These are phyloP conservation scores for Aspergillus mulundensis DNA, from an alignment of 495 filamentous ascomycete species.

Conservation along the genomic window DNA sequence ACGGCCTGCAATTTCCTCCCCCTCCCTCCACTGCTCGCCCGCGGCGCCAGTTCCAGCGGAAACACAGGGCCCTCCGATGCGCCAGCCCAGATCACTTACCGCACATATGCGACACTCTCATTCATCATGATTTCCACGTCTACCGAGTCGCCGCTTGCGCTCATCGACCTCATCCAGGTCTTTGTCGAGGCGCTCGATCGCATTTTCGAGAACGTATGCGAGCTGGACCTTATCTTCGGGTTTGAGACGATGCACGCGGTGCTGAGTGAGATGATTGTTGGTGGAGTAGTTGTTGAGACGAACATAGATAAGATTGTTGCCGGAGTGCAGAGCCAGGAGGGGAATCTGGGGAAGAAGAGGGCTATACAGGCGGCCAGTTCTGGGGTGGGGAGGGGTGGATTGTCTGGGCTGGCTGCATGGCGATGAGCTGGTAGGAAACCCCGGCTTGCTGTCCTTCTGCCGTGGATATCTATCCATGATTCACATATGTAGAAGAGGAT, in stretches of 20 bases:
- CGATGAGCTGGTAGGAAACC: constrained; percentile 21
- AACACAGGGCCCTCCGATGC: constrained; percentile 70
- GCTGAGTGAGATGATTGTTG: constrained; percentile 91
- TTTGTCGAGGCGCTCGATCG: constrained; percentile 94
- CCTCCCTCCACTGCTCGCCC: constrained; percentile 63
- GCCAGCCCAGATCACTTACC: constrained; percentile 95
- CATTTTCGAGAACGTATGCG: constrained; percentile 97
- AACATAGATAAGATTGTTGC: constrained; percentile 80
- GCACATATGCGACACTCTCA: constrained; percentile 95
- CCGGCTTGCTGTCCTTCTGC: not conserved
- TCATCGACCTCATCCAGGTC: constrained; percentile 95
- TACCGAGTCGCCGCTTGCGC: constrained; percentile 89
- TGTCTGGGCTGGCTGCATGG: constrained; percentile 43
- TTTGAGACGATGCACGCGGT: constrained; percentile 94
- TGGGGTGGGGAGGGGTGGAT: constrained; percentile 32
- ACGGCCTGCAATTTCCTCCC: constrained; percentile 97
- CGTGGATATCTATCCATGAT: not conserved
- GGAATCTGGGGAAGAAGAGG: constrained; percentile 67
- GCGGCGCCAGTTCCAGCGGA: constrained; percentile 53
- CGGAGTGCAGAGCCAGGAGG: constrained; percentile 78
- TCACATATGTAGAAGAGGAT: not conserved
- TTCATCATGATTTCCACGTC: constrained; percentile 98
- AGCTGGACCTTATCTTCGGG: constrained; percentile 96
- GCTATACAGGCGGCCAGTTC: constrained; percentile 43
- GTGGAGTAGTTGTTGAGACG: constrained; percentile 94